Evolutionary conservation across 2,329 filamentous ascomycete genomes (phyloP).

Genomic region (Colletotrichum noveboracense): DNA sequence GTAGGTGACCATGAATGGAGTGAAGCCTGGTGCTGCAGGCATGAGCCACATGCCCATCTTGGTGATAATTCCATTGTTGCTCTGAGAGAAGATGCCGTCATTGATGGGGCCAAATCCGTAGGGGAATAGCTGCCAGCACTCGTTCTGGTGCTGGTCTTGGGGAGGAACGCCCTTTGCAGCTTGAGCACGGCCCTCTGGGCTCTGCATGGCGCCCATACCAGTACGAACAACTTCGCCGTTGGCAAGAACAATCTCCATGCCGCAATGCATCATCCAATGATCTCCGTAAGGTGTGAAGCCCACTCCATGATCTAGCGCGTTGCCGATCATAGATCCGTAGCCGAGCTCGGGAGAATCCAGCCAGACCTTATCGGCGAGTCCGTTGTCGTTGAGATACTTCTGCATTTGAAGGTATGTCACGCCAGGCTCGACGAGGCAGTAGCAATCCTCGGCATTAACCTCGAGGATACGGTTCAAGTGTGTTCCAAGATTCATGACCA

Average conservation of each 20-base stretch:
- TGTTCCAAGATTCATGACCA: constrained; percentile 56
- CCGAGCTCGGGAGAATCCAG: constrained; percentile 47
- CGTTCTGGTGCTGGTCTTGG: constrained; percentile 30
- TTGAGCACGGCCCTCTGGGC: constrained; percentile 34
- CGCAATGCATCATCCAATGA: constrained; percentile 43
- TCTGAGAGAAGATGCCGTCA: constrained; percentile 56
- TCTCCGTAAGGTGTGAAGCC: constrained; percentile 50
- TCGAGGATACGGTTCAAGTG: constrained; percentile 59
- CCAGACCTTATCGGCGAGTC: constrained; percentile 44
- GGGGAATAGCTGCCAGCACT: constrained; percentile 39
- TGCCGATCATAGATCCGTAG: constrained; percentile 48
- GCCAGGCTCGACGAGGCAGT: constrained; percentile 59
- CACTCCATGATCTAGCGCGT: constrained; percentile 49
- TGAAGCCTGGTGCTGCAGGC: constrained; percentile 37
- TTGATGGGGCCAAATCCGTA: constrained; percentile 43
- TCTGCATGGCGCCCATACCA: constrained; percentile 48
- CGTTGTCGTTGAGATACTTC: constrained; percentile 48
- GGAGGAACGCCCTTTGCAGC: constrained; percentile 39
- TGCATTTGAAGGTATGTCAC: constrained; percentile 58
- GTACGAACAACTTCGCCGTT: constrained; percentile 50
- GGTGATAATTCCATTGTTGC: constrained; percentile 56
- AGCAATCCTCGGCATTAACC: constrained; percentile 53
- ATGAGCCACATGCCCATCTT: constrained; percentile 56
- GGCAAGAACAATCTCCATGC: constrained; percentile 49
- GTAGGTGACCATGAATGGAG: constrained; percentile 45